Percentiles rank a stretch among this genome's conserved stretches.
These are phyloP conservation scores for Colletotrichum camelliae DNA, from an alignment of 2,329 filamentous ascomycete species.

Conservation along the genomic window DNA sequence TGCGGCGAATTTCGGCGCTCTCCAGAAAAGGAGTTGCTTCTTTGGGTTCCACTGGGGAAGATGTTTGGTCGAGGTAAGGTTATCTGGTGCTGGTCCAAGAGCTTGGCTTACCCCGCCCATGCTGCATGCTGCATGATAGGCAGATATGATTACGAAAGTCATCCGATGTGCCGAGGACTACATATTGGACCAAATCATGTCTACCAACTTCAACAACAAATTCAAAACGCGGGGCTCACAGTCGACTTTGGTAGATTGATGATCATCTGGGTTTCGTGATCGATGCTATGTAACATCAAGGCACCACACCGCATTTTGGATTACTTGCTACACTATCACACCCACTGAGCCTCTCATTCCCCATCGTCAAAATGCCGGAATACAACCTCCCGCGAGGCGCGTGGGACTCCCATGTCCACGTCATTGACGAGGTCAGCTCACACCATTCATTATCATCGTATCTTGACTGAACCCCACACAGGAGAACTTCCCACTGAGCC, in stretches of 20 bases:
- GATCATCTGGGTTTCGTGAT: background rate
- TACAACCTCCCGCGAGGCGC: background rate
- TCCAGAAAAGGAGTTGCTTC: background rate
- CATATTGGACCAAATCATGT: background rate
- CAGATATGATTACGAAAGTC: background rate
- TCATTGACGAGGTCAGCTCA: background rate
- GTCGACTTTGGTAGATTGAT: background rate
- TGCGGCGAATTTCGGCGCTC: background rate
- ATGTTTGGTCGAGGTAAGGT: background rate
- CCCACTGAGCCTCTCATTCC: background rate
- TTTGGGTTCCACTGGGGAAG: background rate
- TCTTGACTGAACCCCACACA: background rate
- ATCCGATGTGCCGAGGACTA: background rate
- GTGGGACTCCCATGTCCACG: background rate
- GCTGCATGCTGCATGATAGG: background rate
- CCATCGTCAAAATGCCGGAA: background rate
- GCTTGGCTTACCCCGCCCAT: background rate
- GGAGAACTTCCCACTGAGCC: background rate
- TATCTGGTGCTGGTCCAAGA: background rate
- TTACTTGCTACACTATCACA: background rate
- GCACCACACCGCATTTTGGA: fast-evolving
- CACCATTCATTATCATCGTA: background rate
- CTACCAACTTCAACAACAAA: background rate
- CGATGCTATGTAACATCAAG: background rate
- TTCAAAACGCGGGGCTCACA: too few relatives aligned